These are phyloP conservation scores for Cordyceps pruinosa DNA, from an alignment of 2,329 filamentous ascomycete species.

Conservation along the genomic window DNA sequence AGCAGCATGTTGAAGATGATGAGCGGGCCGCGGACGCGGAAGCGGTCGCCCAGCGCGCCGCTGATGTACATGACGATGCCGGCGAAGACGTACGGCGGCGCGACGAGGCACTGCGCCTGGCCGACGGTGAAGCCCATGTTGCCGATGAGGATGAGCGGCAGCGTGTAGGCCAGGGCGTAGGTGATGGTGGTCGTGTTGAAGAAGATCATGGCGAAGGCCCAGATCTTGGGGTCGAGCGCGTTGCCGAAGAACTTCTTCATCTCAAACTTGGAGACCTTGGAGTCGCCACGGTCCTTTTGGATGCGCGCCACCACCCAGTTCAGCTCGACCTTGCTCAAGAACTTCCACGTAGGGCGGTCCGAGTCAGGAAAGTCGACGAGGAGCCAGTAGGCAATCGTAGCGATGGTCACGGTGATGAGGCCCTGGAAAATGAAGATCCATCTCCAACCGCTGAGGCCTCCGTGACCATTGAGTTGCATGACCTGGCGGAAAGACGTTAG, in stretches of 20 bases:
- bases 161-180: constrained; percentile 72
- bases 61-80: constrained; percentile 54
- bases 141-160: constrained; percentile 63
- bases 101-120: constrained; percentile 61
- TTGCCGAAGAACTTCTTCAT: constrained; percentile 39
- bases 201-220: constrained; percentile 54
- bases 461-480: constrained; percentile 55
- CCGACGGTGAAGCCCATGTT: constrained; percentile 59
- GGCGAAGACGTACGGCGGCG: constrained; percentile 61
- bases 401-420: constrained; percentile 47
- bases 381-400: constrained; percentile 44
- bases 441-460: constrained; percentile 52
- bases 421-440: constrained; percentile 60
- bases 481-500: constrained; percentile 27
- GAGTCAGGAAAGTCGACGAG: constrained; percentile 60
- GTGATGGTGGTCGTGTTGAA: constrained; percentile 63
- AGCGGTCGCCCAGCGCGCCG: constrained; percentile 61
- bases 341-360: constrained; percentile 42
- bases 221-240: constrained; percentile 50
- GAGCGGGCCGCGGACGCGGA: constrained; percentile 58
- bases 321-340: constrained; percentile 45
- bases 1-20: constrained; percentile 59
- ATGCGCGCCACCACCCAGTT: constrained; percentile 49
- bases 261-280: constrained; percentile 46
- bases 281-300: constrained; percentile 51